Conservation (phyloP, 768 basidiomycete species). For the Suillus alpinus region DNA sequence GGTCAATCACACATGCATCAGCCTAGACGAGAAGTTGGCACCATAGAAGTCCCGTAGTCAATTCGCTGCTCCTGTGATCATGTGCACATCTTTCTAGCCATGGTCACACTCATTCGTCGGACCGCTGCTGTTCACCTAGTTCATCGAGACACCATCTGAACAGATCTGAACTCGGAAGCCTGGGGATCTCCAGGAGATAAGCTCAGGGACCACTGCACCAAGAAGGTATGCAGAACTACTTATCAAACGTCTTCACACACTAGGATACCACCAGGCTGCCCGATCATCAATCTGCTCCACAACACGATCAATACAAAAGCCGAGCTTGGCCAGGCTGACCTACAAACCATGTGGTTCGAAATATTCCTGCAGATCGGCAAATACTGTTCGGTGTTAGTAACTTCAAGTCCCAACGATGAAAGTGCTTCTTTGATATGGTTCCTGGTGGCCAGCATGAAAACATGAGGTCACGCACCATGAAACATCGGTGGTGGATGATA, state of each 20-base stretch:
- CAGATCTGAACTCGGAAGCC: background rate
- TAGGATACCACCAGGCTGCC: background rate
- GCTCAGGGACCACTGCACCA: background rate
- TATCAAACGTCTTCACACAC: background rate
- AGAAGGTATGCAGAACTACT: background rate
- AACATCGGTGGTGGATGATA: background rate
- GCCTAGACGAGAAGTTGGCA: background rate
- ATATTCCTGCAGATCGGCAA: background rate
- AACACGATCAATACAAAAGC: background rate
- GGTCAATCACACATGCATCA: background rate
- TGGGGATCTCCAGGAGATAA: conserved; percentile 4
- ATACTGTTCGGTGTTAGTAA: background rate
- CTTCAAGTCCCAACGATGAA: background rate
- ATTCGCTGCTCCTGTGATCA: background rate
- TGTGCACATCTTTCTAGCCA: background rate
- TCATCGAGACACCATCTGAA: background rate
- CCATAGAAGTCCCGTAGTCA: background rate
- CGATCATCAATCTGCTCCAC: conserved; percentile 4
- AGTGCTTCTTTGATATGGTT: background rate
- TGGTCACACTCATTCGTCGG: background rate
- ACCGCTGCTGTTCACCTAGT: background rate
- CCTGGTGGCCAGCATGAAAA: conserved; percentile 1
- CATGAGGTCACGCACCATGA: background rate
- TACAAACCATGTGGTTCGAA: background rate
- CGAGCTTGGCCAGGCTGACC: background rate